Evolutionary conservation across 2,329 filamentous ascomycete genomes (phyloP).

Genomic region (Pestalotiopsis sp.): DNA sequence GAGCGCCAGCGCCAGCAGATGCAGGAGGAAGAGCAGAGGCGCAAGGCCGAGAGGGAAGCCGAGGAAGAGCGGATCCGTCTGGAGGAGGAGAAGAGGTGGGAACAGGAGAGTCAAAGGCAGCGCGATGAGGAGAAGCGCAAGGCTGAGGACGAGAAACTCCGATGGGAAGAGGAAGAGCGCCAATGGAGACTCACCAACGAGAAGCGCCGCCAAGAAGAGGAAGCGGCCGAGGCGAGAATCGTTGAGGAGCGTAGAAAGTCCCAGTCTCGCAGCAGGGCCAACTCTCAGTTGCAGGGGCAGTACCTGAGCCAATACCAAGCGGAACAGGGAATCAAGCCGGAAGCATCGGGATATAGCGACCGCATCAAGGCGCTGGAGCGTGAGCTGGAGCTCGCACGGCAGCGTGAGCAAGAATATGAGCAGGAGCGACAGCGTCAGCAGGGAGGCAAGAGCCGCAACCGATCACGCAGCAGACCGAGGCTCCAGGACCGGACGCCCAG

Average conservation of each 20-base stretch:
- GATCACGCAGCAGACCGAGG: slow-evolving; percentile 46
- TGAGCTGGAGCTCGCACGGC: slow-evolving; percentile 64
- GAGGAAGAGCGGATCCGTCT: slow-evolving; percentile 65
- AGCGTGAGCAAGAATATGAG: slow-evolving; percentile 67
- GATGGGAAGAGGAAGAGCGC: slow-evolving; percentile 77
- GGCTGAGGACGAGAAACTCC: slow-evolving; percentile 69
- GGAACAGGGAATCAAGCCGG: slow-evolving; percentile 56
- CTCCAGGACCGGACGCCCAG: slow-evolving; percentile 56
- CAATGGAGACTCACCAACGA: slow-evolving; percentile 81
- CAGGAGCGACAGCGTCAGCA: slow-evolving; percentile 55
- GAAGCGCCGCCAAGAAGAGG: slow-evolving; percentile 71
- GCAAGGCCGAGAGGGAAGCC: slow-evolving; percentile 48
- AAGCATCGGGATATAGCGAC: slow-evolving; percentile 56
- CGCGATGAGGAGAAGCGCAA: slow-evolving; percentile 65
- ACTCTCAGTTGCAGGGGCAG: slow-evolving; percentile 76
- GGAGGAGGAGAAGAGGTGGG: slow-evolving; percentile 70
- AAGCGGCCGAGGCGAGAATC: slow-evolving; percentile 69
- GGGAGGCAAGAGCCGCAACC: slow-evolving; percentile 36
- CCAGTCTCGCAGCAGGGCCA: slow-evolving; percentile 54
- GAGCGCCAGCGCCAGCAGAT: slow-evolving; percentile 59
- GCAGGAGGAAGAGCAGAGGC: slow-evolving; percentile 54
- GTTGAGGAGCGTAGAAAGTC: slow-evolving; percentile 68
- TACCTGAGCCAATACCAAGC: slow-evolving; percentile 86
- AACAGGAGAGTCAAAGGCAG: slow-evolving; percentile 63
- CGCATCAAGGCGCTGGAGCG: slow-evolving; percentile 82